These are phyloP conservation scores for Acanthamoeba healyi DNA, from an alignment of 208 protist species.

Conservation along the genomic window DNA sequence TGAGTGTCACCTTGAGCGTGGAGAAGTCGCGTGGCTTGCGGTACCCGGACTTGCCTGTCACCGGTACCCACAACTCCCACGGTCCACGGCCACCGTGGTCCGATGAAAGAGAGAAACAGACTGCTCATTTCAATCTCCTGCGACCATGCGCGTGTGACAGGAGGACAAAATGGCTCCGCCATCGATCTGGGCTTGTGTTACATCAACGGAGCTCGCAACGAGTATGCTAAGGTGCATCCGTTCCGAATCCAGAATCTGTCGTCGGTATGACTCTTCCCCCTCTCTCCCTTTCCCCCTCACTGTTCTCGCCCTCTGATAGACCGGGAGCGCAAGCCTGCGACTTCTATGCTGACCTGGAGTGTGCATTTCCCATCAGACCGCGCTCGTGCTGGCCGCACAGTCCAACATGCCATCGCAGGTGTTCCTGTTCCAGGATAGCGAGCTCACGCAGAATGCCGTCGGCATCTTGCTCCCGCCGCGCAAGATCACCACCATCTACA, in stretches of 20 bases:
- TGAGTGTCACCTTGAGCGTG: slow-evolving; percentile 18
- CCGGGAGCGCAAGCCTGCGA: no score
- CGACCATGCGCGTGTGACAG: no score
- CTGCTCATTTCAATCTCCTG: no score
- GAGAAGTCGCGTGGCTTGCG: slow-evolving; percentile 16
- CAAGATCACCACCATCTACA: slow-evolving; percentile 71
- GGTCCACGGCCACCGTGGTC: no score
- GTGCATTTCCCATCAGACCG: no score
- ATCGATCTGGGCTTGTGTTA: slow-evolving; percentile 71
- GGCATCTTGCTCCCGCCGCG: slow-evolving; percentile 72
- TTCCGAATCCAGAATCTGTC: slow-evolving; percentile 74
- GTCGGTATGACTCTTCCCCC: neutral
- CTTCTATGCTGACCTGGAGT: no score
- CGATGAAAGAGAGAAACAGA: no score
- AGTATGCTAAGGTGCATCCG: slow-evolving; percentile 60
- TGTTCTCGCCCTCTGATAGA: no score
- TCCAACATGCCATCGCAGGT: slow-evolving; percentile 80
- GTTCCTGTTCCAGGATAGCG: slow-evolving; percentile 80
- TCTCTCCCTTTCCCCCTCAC: slow-evolving; percentile 17
- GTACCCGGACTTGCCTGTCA: slow-evolving; percentile 55
- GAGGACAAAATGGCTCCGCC: neutral
- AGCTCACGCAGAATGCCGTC: slow-evolving; percentile 59
- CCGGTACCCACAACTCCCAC: no score
- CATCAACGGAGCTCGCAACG: slow-evolving; percentile 47
- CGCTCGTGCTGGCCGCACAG: slow-evolving; percentile 68